phyloP scores from a whole-genome alignment of 208 protist species.

The Porcisia deanei region DNA sequence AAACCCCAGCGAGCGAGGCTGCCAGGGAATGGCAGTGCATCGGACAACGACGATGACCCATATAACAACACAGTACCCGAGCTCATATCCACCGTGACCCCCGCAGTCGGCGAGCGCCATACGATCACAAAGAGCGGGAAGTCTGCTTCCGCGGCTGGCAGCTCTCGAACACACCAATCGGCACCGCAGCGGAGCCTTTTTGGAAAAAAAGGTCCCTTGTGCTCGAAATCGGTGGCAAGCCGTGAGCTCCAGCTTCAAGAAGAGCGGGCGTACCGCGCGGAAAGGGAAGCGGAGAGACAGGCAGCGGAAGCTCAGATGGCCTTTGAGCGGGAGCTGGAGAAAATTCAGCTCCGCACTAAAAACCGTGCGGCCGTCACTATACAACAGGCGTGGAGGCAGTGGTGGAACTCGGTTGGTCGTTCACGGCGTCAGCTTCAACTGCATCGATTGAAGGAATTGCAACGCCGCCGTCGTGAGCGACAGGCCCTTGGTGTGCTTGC shows the following conservation, averaged over 20 bases:
- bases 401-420: constrained; percentile 64
- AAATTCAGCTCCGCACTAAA: constrained; percentile 40
- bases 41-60: not conserved
- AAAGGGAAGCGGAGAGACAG: constrained; percentile 5
- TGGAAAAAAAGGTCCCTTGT: not conserved
- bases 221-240: not conserved
- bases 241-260: constrained; percentile 16
- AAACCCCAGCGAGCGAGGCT: not conserved
- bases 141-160: not conserved
- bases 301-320: constrained; percentile 14
- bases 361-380: constrained; percentile 47
- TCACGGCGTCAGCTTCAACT: constrained; percentile 44
- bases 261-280: constrained; percentile 22
- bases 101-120: not conserved
- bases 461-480: constrained; percentile 28
- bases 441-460: constrained; percentile 51
- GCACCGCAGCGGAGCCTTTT: constrained; percentile 9
- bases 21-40: not conserved
- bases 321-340: constrained; percentile 30
- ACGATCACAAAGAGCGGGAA: not conserved
- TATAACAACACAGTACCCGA: not conserved
- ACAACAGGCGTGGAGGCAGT: constrained; percentile 61
- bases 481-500: not conserved
- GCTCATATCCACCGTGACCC: not conserved
- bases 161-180: not conserved